Base-by-base conservation (phyloP, 345 rosid species). In the Jatropha curcas region DNA sequence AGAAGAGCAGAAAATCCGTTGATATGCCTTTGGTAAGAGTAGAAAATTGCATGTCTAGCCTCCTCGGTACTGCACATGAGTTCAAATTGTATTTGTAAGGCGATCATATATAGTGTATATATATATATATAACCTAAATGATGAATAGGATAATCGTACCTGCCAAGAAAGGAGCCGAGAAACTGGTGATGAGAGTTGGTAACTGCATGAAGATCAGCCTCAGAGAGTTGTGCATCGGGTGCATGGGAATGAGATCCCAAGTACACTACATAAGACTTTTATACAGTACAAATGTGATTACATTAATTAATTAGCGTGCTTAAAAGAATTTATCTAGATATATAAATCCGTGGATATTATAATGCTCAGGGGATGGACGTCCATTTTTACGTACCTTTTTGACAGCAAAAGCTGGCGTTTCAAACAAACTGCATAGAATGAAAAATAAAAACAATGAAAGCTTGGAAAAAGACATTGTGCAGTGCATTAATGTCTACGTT, bases 341-440 rank as follows among this genome's bases (percentile, higher is more conserved):
- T n/a, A n/a, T n/a, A n/a, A n/a, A n/a, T n/a, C n/a, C n/a, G n/a
- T n/a, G n/a, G n/a, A n/a, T n/a, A n/a, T n/a, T n/a, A n/a, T n/a
- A n/a, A n/a, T n/a, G n/a, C n/a, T n/a, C n/a, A n/a, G n/a, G 58
- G 9, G 9, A 2, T 1, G 28, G 28, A 65, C 2, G 17, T 22
- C 31, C 31, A 30, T 30, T 20, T 14, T 16, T 7, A n/a, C 77
- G 74, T 67, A 77, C 90, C 87, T 86, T 85, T 78, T 65, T 52
- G 6, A 46, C 19, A 57, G 88, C 82, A 82, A 74, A 79, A 71
- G 84, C 35, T 33, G 76, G 82, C 34, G 76, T n/a, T n/a, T n/a
- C n/a, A n/a, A n/a, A n/a, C n/a, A n/a, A n/a, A n/a, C n/a, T n/a
- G n/a, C n/a, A n/a, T n/a, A n/a, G n/a, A n/a, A n/a, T n/a, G n/a